phyloP scores from a whole-genome alignment of 345 rosid species.

The Jatropha curcas region DNA sequence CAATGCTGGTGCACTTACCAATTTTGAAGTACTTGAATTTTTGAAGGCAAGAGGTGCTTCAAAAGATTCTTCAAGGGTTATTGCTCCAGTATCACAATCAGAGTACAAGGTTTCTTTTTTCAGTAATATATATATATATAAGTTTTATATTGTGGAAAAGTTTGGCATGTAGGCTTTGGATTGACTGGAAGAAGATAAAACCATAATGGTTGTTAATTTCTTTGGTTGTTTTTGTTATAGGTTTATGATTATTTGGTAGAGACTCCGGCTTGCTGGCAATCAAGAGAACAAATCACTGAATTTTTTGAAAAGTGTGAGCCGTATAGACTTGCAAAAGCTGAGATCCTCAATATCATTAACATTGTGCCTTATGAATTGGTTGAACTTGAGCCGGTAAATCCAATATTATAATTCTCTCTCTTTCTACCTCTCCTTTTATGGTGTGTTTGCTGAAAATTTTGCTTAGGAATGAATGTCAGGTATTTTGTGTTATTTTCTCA shows the following conservation, averaged over 20 bases:
- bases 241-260: slow-evolving; percentile 70
- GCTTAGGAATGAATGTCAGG: not conserved
- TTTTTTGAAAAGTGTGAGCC: slow-evolving; percentile 55
- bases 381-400: slow-evolving; percentile 54
- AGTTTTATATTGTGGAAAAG: not conserved
- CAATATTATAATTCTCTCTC: slow-evolving; percentile 1
- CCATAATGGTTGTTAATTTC: not conserved
- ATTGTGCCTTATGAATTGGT: slow-evolving; percentile 52
- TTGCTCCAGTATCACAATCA: slow-evolving; percentile 59
- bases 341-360: slow-evolving; percentile 72
- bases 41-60: slow-evolving; percentile 76
- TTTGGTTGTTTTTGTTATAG: slow-evolving; percentile 29
- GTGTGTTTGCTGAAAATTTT: too few species aligned
- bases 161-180: not conserved
- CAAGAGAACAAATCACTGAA: slow-evolving; percentile 50
- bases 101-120: slow-evolving; percentile 59
- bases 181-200: not conserved
- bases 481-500: not conserved
- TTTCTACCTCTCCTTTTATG: not conserved
- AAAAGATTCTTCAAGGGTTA: slow-evolving; percentile 59
- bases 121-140: not conserved
- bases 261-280: slow-evolving; percentile 58
- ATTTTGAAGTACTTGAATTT: slow-evolving; percentile 71
- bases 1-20: slow-evolving; percentile 71
- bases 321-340: slow-evolving; percentile 72